These are phyloP conservation scores for Phytophthora boehmeriae DNA, from an alignment of 352 stramenopile species.

Conservation along the genomic window DNA sequence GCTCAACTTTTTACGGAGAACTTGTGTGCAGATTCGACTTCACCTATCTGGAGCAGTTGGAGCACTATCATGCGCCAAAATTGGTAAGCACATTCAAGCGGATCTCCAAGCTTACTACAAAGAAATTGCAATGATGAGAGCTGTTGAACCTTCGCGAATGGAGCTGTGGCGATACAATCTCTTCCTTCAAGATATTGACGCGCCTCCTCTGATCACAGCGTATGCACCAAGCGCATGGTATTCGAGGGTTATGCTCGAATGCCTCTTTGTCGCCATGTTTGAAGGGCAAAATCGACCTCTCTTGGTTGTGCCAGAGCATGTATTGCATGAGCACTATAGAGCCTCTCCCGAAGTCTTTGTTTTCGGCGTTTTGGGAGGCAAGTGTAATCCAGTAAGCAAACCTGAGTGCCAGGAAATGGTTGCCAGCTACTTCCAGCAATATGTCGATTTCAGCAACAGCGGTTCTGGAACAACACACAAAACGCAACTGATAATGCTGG, in stretches of 20 bases:
- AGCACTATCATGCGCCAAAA: neutral
- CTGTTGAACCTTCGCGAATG: slow-evolving; percentile 5
- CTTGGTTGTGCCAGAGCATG: slow-evolving; percentile 21
- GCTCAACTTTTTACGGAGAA: neutral
- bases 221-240: slow-evolving; percentile 5
- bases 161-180: slow-evolving; percentile 28
- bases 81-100: neutral
- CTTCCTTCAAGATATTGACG: neutral
- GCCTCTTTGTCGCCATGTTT: slow-evolving; percentile 23
- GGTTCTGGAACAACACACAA: neutral
- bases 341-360: slow-evolving; percentile 35
- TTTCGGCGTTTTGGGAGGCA: slow-evolving; percentile 10
- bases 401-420: slow-evolving; percentile 7
- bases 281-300: slow-evolving; percentile 20
- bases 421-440: slow-evolving; percentile 5
- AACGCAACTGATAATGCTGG: slow-evolving; percentile 29
- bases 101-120: slow-evolving; percentile 8
- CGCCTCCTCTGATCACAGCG: slow-evolving; percentile 15
- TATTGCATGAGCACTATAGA: neutral
- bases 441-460: neutral
- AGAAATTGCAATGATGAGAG: neutral
- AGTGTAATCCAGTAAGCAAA: slow-evolving; percentile 8
- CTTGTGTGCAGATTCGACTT: slow-evolving; percentile 3
- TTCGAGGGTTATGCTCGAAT: slow-evolving; percentile 25
- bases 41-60: neutral